Evolutionary conservation across 2,329 filamentous ascomycete species (phyloP), one percentile per base, ranked within the genome.

Genomic region (Sclerotinia spermophila): DNA sequence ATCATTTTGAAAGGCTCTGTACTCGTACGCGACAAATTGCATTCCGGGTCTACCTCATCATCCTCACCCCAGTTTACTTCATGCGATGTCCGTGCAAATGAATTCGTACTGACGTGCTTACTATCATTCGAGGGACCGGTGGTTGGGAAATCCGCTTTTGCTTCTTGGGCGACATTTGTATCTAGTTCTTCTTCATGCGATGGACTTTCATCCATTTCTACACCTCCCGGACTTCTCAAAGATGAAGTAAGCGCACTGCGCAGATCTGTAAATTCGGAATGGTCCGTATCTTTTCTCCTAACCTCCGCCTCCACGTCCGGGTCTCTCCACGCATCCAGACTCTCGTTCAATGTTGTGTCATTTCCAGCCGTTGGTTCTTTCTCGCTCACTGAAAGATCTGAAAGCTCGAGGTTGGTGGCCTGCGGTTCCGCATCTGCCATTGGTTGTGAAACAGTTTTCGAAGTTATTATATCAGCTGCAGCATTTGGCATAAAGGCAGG

Each of bases 21-120:
- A 67, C 86, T 83, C 42, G 83, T 82, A 69, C 83, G 83, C 19
- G 84, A 81, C 1, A 87, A 75, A 65, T 80, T 85, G 85, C 86
- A 89, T 72, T 89, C 87, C n/a, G 80, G 72, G 56, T 79, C 78
- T 5, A 78, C 77, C 33, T 89, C 87, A 69, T 86, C 82, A 33
- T 88, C 87, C 53, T 87, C 86, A 70, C 83, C 83, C 80, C 87
- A 89, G 77, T 82, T 88, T 35, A 89, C 81, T 68, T 89, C 87
- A 71, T 89, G 85, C 17, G 88, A 86, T 19, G 89, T 90, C 48
- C 88, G 85, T 17, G 87, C 83, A 79, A 90, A 90, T 0, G 89
- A 90, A 77, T 86, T 84, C 62, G 84, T 87, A 78, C 87, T 90
- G 15, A 84, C 79, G 77, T 90, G 88, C 73, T 88, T 87, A 38